These are phyloP conservation scores for Mycena galericulata DNA, from an alignment of 768 basidiomycete species.

Conservation along the genomic window DNA sequence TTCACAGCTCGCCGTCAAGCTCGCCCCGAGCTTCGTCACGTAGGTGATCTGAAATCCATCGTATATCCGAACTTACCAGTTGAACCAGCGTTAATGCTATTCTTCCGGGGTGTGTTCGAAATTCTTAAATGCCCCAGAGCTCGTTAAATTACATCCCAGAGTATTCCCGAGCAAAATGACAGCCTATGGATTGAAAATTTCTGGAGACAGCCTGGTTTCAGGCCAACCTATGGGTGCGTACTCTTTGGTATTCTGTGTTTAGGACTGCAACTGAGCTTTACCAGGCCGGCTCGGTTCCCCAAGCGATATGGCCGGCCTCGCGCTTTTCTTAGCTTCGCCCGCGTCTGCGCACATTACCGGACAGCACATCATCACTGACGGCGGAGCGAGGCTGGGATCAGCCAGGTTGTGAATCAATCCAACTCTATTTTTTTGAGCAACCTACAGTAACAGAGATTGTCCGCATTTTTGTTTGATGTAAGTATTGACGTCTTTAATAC, in stretches of 20 bases:
- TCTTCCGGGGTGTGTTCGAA: slow-evolving; percentile 82
- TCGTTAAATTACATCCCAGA: too few species aligned
- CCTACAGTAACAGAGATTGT: too few species aligned
- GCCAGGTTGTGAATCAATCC: too few species aligned
- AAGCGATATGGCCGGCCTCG: slow-evolving; percentile 78
- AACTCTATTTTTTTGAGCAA: too few species aligned
- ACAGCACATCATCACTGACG: slow-evolving; percentile 78
- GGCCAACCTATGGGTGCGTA: slow-evolving; percentile 74
- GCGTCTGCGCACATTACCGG: slow-evolving; percentile 84
- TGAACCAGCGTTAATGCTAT: slow-evolving; percentile 83
- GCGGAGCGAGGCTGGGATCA: slow-evolving; percentile 56
- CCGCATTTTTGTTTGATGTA: too few species aligned
- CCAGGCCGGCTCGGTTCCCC: slow-evolving; percentile 75
- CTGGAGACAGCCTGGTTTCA: slow-evolving; percentile 64
- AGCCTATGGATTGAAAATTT: slow-evolving; percentile 69
- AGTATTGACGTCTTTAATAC: too few species aligned
- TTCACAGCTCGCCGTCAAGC: slow-evolving; percentile 73
- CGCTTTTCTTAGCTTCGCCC: slow-evolving; percentile 76
- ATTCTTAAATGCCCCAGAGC: too few species aligned
- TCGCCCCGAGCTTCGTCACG: slow-evolving; percentile 73
- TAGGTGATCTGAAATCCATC: slow-evolving; percentile 38
- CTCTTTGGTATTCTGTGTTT: background rate
- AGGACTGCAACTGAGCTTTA: background rate
- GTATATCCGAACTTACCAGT: background rate
- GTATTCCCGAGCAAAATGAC: slow-evolving; percentile 91